Evolutionary conservation across 257 asterid genomes (phyloP).

Genomic region (Capsicum rhomboideum): DNA sequence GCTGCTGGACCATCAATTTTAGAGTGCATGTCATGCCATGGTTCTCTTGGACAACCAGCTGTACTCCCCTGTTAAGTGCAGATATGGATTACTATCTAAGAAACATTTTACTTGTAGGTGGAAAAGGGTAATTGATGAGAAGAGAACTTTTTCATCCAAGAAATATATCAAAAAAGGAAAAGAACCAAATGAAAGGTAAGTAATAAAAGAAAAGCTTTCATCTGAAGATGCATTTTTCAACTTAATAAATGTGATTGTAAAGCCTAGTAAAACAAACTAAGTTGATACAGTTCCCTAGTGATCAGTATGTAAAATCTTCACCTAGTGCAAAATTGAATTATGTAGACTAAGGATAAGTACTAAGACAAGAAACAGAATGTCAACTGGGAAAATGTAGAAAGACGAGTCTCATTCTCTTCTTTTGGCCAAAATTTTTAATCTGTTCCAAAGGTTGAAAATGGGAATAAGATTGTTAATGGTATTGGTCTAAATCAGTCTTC

Average conservation of each 20-base stretch:
- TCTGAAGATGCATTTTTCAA: not conserved
- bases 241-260: not conserved
- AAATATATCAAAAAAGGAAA: not conserved
- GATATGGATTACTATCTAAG: not conserved
- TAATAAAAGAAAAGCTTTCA: not conserved
- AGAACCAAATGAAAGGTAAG: not conserved
- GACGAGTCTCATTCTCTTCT: not conserved
- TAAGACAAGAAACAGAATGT: not conserved
- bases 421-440: not conserved
- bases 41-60: slow-evolving; percentile 92
- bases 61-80: slow-evolving; percentile 49
- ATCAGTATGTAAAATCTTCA: not conserved
- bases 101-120: not conserved
- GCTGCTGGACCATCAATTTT: slow-evolving; percentile 99
- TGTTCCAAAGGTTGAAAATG: not conserved
- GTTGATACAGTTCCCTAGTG: not conserved
- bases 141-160: not conserved
- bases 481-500: not conserved
- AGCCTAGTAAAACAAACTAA: not conserved
- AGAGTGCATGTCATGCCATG: slow-evolving; percentile 98
- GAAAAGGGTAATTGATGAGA: not conserved
- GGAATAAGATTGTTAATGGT: not conserved
- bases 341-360: not conserved
- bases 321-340: not conserved
- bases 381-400: not conserved